phyloP scores from a whole-genome alignment of 352 stramenopile genomes.

The Elongisporangium anandrum region DNA sequence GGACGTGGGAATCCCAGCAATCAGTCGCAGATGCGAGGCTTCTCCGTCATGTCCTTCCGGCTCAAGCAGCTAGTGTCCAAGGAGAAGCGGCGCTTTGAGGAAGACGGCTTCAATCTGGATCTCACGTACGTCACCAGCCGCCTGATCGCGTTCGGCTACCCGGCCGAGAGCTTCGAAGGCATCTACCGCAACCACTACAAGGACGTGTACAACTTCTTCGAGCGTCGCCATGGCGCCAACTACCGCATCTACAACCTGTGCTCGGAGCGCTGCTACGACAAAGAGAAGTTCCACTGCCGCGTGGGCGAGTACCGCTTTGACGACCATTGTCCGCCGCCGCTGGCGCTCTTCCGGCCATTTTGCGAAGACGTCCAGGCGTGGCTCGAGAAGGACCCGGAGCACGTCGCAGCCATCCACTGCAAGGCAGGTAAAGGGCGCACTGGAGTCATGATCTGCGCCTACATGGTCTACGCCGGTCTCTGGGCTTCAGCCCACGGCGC shows the following conservation, averaged over 20 bases:
- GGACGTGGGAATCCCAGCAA: conserved; percentile 6
- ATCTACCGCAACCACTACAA: conserved; percentile 89
- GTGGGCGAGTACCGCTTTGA: conserved; percentile 82
- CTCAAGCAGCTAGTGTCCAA: conserved; percentile 88
- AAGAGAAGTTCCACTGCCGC: conserved; percentile 73
- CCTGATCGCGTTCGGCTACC: conserved; percentile 89
- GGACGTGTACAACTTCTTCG: conserved; percentile 89
- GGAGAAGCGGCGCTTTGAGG: conserved; percentile 84
- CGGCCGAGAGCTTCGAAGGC: conserved; percentile 80
- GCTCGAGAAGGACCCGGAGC: conserved; percentile 47
- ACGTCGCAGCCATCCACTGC: conserved; percentile 88
- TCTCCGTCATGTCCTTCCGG: conserved; percentile 44
- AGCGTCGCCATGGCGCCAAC: conserved; percentile 62
- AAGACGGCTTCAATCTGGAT: conserved; percentile 90
- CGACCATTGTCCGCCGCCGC: conserved; percentile 80
- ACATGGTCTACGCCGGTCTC: conserved; percentile 61
- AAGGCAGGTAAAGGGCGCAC: conserved; percentile 90
- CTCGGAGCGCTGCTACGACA: conserved; percentile 78
- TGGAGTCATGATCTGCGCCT: conserved; percentile 84
- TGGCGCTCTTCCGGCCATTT: conserved; percentile 70
- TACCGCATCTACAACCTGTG: conserved; percentile 93
- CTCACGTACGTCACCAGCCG: conserved; percentile 88
- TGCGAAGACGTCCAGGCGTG: conserved; percentile 60
- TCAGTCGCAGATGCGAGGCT: conserved; percentile 30
- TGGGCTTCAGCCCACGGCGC: conserved; percentile 57